A percentile compares a stretch with the other conserved stretches of the same genome.
These are phyloP conservation scores for Leishmania braziliensis DNA, from an alignment of 208 protist genomes.

Conservation along the genomic window DNA sequence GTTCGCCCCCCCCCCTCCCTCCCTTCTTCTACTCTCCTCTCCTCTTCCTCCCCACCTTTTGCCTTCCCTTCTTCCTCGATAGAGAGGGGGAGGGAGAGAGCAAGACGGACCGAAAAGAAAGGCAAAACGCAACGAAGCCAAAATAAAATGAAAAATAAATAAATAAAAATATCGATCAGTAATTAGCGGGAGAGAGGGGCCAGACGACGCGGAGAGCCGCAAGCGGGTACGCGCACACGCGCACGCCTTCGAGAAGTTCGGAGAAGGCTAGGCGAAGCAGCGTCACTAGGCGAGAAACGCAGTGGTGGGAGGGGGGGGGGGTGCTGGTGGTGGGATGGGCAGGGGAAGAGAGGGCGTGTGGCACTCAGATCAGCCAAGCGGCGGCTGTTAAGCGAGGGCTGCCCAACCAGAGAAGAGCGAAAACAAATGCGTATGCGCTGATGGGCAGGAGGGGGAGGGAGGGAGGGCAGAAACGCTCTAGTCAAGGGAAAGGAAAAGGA, in stretches of 20 bases:
- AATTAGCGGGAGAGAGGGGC: background rate
- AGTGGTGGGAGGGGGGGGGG: too few relatives aligned
- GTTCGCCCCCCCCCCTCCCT: too few relatives aligned
- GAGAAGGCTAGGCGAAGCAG: background rate
- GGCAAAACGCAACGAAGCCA: background rate
- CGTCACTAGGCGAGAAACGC: background rate
- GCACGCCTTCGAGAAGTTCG: background rate
- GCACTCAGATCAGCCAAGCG: background rate
- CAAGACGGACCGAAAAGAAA: background rate
- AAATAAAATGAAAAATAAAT: slow-evolving; percentile 14
- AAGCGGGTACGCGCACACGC: background rate
- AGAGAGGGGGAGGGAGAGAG: background rate
- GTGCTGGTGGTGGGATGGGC: background rate
- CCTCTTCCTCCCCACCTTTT: background rate
- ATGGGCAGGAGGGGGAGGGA: background rate
- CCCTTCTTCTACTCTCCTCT: background rate
- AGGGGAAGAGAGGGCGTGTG: background rate
- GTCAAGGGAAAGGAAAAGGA: too few relatives aligned
- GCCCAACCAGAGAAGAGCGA: background rate
- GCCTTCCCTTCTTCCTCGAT: background rate
- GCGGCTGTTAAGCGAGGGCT: background rate
- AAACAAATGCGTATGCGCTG: background rate
- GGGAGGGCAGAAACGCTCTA: too few relatives aligned
- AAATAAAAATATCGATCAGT: slow-evolving; percentile 20
- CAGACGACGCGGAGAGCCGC: background rate